Evolutionary conservation across 2,329 filamentous ascomycete genomes (phyloP).

Genomic region (Penicillium expansum): DNA sequence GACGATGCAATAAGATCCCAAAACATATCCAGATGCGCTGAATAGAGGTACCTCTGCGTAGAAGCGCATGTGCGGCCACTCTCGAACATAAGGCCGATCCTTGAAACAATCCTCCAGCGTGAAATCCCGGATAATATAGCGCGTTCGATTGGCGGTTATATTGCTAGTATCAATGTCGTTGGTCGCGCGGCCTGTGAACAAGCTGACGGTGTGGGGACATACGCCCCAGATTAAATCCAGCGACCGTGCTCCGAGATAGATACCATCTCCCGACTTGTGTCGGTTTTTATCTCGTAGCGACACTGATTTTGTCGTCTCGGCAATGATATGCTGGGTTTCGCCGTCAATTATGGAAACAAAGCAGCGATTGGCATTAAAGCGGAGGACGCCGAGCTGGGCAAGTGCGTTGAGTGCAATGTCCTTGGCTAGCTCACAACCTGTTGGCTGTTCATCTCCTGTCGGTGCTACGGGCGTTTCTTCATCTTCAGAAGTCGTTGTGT

Average conservation of each 20-base stretch:
- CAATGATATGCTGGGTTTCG: slow-evolving; percentile 50
- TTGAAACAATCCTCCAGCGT: slow-evolving; percentile 34
- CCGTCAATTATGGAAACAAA: slow-evolving; percentile 54
- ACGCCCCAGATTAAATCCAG: slow-evolving; percentile 17
- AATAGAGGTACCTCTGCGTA: slow-evolving; percentile 60
- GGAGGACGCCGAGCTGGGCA: slow-evolving; percentile 50
- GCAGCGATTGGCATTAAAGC: slow-evolving; percentile 46
- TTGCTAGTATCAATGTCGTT: slow-evolving; percentile 16
- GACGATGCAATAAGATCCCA: slow-evolving; percentile 59
- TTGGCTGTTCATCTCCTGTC: slow-evolving; percentile 13
- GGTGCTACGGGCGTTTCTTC: slow-evolving; percentile 1
- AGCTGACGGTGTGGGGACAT: slow-evolving; percentile 17
- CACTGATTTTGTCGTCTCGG: slow-evolving; percentile 49
- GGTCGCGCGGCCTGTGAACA: slow-evolving; percentile 18
- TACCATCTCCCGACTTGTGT: slow-evolving; percentile 26
- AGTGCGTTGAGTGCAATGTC: slow-evolving; percentile 49
- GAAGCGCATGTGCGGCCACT: slow-evolving; percentile 42
- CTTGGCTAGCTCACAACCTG: slow-evolving; percentile 3
- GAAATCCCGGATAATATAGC: slow-evolving; percentile 39
- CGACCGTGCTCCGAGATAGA: slow-evolving; percentile 29
- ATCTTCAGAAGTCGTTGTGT: neutral
- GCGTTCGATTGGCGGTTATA: slow-evolving; percentile 25
- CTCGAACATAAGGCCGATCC: slow-evolving; percentile 31
- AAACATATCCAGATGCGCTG: slow-evolving; percentile 52
- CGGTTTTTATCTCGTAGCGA: slow-evolving; percentile 34